Base-by-base conservation (phyloP, 202 grass and related monocot species). In the Eragrostis tef region DNA sequence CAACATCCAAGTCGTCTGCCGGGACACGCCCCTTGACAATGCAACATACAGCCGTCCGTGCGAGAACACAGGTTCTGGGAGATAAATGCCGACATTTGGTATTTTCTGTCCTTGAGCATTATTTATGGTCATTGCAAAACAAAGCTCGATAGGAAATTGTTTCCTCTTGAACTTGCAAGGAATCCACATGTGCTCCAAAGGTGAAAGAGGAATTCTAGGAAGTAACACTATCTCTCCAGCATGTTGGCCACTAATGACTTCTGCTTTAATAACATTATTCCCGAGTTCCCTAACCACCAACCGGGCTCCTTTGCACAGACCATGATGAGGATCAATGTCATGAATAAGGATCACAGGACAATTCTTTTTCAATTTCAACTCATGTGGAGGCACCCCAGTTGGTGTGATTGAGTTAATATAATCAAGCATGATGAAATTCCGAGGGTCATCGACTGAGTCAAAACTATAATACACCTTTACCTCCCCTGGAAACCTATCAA, bases 51-150 rank as follows among this genome's bases (percentile, higher is more conserved):
- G 63, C 7, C 42, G 63, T 14, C 63, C 46, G 43, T 80, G 63
- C 0, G 46, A 41, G 42, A 80, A 80, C 7, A 70, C 42, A 16
- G 1, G 46, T 3, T 48, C 46, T 0, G 41, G 21, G 7, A 64
- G 52, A 2, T 47, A 78, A 13, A 48, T 48, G 10, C 46, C 46
- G 9, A 48, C 46, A 48, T 48, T 48, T 13, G 46, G 11, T 12
- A 48, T 48, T 13, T 12, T 48, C 11, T 48, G 46, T 59, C 66
- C 66, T 11, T 79, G 57, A 48, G 34, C 62, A 11, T 65, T 79
- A 14, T 64, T 47, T 20, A 65, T 65, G 2, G 75, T 79, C 75
- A 79, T 79, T 6, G 75, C 50, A 79, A 79, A 79, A 24, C 57
- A 26, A 9, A 66, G 17, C 6, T 17, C 4, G 6, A 79, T 64